Percentiles rank a stretch among this genome's conserved stretches.
Evolutionary conservation across 2,329 filamentous ascomycete species (phyloP).

Genomic region (Alternaria solani): DNA sequence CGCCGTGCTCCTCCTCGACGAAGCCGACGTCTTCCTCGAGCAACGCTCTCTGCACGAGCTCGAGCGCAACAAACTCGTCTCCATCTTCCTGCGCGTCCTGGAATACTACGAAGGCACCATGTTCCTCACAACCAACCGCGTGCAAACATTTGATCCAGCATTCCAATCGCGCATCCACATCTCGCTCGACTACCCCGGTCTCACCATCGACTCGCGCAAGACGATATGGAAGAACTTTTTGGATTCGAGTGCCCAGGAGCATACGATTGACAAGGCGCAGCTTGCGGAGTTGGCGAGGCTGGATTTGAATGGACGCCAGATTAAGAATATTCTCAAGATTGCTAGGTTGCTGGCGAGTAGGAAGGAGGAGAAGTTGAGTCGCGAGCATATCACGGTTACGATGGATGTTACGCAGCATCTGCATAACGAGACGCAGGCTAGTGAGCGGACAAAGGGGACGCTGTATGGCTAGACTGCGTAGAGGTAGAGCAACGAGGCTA

Average conservation of each 20-base stretch:
- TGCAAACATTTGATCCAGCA: constrained; percentile 43
- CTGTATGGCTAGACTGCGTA: constrained; percentile 2
- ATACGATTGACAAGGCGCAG: constrained; percentile 19
- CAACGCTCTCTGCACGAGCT: constrained; percentile 52
- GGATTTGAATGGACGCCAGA: constrained; percentile 60
- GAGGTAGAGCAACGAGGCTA: accelerated
- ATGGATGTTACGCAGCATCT: constrained; percentile 52
- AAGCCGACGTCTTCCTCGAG: constrained; percentile 67
- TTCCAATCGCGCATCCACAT: constrained; percentile 47
- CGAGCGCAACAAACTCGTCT: constrained; percentile 51
- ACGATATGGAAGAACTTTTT: constrained; percentile 45
- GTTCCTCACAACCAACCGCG: constrained; percentile 48
- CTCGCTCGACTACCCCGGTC: constrained; percentile 37
- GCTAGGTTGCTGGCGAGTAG: constrained; percentile 37
- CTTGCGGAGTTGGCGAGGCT: constrained; percentile 49
- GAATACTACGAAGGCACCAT: constrained; percentile 48
- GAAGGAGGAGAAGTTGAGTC: constrained; percentile 38
- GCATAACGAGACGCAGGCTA: constrained; percentile 48
- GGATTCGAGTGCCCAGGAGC: constrained; percentile 41
- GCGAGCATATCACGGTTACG: constrained; percentile 46
- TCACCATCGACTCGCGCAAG: constrained; percentile 46
- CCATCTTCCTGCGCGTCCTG: constrained; percentile 47
- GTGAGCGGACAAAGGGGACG: constrained; percentile 38
- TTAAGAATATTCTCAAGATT: constrained; percentile 56
- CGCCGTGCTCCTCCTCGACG: constrained; percentile 73